Evolutionary conservation across 306 rosid species (phyloP).

Genomic region (Lagenaria siceraria): DNA sequence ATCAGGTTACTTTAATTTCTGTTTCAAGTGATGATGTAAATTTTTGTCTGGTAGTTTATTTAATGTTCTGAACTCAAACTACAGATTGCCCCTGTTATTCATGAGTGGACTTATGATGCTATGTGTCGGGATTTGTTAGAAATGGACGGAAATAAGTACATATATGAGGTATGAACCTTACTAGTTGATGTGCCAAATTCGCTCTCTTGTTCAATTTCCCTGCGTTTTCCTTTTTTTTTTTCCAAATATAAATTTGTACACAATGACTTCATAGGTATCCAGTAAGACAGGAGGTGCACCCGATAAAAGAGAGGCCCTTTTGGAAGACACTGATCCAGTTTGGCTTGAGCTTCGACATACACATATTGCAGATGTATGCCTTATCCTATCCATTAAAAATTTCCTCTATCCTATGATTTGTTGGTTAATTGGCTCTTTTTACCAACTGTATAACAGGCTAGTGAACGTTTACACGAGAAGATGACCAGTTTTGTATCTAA

Average conservation of each 20-base stretch:
- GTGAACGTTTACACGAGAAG: slow-evolving; percentile 79
- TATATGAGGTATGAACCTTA: slow-evolving; percentile 41
- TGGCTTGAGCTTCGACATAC: slow-evolving; percentile 94
- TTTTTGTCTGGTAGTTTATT: slow-evolving; percentile 12
- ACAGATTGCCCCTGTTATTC: slow-evolving; percentile 93
- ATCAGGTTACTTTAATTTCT: slow-evolving; percentile 49
- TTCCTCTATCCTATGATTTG: slow-evolving; percentile 3
- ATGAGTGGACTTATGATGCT: slow-evolving; percentile 98
- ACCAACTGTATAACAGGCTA: slow-evolving; percentile 54
- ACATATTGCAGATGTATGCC: slow-evolving; percentile 89
- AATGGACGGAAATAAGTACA: slow-evolving; percentile 78
- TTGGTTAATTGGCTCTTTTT: slow-evolving; percentile 9
- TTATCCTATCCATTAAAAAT: not conserved
- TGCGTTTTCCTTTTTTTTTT: not conserved
- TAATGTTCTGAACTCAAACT: slow-evolving; percentile 10
- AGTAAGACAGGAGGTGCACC: slow-evolving; percentile 69
- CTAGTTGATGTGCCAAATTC: not conserved
- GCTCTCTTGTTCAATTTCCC: slow-evolving; percentile 5
- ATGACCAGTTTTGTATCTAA: slow-evolving; percentile 54
- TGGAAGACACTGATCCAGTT: slow-evolving; percentile 67
- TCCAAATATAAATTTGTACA: slow-evolving; percentile 10
- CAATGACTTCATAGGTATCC: slow-evolving; percentile 40
- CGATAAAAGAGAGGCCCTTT: slow-evolving; percentile 61
- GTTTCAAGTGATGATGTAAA: not conserved
- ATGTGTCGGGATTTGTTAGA: slow-evolving; percentile 82